A percentile compares a stretch with the other conserved stretches of the same genome.
Conservation (phyloP, 495 filamentous ascomycete genomes). For the Lophiostoma macrostomum region DNA sequence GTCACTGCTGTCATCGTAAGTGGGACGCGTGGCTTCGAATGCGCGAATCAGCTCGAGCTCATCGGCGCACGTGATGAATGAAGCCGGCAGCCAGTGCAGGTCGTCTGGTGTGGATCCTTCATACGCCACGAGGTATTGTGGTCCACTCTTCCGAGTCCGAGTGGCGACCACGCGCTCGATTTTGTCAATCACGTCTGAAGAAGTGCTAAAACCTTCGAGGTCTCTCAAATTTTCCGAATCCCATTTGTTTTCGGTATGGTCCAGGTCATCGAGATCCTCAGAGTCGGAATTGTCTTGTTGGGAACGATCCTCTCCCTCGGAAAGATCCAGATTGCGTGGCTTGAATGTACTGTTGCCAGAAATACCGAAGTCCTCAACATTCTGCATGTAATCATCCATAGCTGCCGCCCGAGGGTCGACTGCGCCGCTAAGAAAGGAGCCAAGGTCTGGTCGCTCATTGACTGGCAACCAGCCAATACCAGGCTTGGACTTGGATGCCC, state of each 20-base stretch:
- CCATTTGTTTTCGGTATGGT: conserved; percentile 39
- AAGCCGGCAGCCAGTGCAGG: conserved; percentile 49
- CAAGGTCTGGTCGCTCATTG: conserved; percentile 13
- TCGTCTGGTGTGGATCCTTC: conserved; percentile 46
- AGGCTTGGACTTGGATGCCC: conserved; percentile 30
- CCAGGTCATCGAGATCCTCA: conserved; percentile 32
- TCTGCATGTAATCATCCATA: conserved; percentile 70
- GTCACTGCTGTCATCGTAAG: neutral
- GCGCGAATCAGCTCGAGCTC: conserved; percentile 38
- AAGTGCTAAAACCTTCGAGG: conserved; percentile 49
- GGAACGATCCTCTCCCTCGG: too few species aligned
- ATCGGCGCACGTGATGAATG: conserved; percentile 33
- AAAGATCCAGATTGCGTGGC: conserved; percentile 18
- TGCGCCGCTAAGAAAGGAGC: conserved; percentile 2
- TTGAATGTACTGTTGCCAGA: conserved; percentile 20
- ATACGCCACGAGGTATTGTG: conserved; percentile 54
- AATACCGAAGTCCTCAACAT: conserved; percentile 46
- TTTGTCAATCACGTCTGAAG: conserved; percentile 21
- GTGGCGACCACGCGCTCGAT: conserved; percentile 45
- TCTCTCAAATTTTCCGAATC: conserved; percentile 42
- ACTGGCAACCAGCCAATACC: conserved; percentile 29
- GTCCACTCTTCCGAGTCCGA: conserved; percentile 43
- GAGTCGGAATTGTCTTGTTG: too few species aligned
- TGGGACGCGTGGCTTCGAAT: conserved; percentile 40
- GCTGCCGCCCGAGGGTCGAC: conserved; percentile 46